Percentiles rank a stretch among this genome's conserved stretches.
Conservation (phyloP, 2,329 filamentous ascomycete genomes). For the Aureobasidium sp. region DNA sequence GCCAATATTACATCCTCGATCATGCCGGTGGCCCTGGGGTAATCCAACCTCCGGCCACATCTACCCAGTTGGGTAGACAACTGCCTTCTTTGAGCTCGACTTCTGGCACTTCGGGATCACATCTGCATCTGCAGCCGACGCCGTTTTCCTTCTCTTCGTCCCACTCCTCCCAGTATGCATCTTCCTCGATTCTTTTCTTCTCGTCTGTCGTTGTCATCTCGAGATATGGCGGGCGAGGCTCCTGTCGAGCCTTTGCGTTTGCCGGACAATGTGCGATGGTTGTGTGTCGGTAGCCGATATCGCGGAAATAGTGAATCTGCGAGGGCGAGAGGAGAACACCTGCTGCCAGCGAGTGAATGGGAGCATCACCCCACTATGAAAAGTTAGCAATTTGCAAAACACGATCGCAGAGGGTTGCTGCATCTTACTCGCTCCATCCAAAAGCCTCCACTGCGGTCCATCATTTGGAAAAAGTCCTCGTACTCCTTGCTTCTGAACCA, state of each 20-base stretch:
- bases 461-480: conserved; percentile 97
- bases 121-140: conserved; percentile 91
- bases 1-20: conserved; percentile 12
- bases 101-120: conserved; percentile 94
- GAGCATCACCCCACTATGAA: conserved; percentile 91
- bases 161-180: conserved; percentile 88
- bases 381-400: conserved; percentile 31
- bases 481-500: conserved; percentile 98
- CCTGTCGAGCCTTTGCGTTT: conserved; percentile 83
- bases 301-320: conserved; percentile 98
- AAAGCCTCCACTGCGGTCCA: conserved; percentile 96
- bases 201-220: conserved; percentile 39
- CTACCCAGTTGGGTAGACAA: conserved; percentile 92
- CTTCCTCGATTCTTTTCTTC: conserved; percentile 81
- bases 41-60: conserved; percentile 86
- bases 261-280: conserved; percentile 98
- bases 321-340: conserved; percentile 72
- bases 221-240: conserved; percentile 70
- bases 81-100: conserved; percentile 97
- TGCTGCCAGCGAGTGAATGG: conserved; percentile 93
- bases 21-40: conserved; percentile 22
- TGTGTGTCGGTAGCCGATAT: conserved; percentile 96
- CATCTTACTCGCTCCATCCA: conserved; percentile 90
- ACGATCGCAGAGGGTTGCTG: neutral
- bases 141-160: conserved; percentile 90